A percentile compares a stretch with the other conserved stretches of the same genome.
Conservation (phyloP, 129 eudicot species). For the Centaurea solstitialis region DNA sequence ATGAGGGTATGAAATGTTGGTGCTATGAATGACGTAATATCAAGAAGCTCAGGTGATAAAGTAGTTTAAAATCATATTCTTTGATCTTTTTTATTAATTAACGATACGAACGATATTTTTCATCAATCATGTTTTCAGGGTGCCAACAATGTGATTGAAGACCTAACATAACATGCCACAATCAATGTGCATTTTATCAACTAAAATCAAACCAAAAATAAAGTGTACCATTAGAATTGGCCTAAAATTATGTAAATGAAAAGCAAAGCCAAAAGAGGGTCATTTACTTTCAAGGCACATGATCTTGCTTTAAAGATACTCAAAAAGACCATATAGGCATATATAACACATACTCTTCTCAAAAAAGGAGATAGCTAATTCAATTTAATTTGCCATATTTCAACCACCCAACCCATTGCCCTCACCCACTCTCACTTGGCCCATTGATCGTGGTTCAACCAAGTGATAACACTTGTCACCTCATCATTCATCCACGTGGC, state of each 20-base stretch:
- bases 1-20: no score
- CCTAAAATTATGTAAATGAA: conserved; percentile 1
- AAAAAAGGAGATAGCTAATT: conserved; percentile 39
- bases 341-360: conserved; percentile 28
- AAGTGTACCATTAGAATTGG: neutral
- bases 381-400: conserved; percentile 24
- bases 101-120: neutral
- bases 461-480: conserved; percentile 37
- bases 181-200: conserved; percentile 20
- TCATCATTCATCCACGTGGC: conserved; percentile 34
- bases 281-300: conserved; percentile 67
- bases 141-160: neutral
- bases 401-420: conserved; percentile 34
- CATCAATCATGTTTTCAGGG: neutral
- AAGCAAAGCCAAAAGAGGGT: conserved; percentile 18
- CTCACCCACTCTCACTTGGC: conserved; percentile 36
- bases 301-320: conserved; percentile 56
- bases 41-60: neutral
- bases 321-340: conserved; percentile 35
- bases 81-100: neutral
- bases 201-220: conserved; percentile 8
- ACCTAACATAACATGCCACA: conserved; percentile 32
- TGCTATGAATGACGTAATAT: no score
- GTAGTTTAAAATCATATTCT: no score
- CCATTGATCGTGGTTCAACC: conserved; percentile 31